A percentile compares a stretch with the other conserved stretches of the same genome.
Conservation (phyloP, 1,284 basidiomycete species). For the Blastosporella zonata region DNA sequence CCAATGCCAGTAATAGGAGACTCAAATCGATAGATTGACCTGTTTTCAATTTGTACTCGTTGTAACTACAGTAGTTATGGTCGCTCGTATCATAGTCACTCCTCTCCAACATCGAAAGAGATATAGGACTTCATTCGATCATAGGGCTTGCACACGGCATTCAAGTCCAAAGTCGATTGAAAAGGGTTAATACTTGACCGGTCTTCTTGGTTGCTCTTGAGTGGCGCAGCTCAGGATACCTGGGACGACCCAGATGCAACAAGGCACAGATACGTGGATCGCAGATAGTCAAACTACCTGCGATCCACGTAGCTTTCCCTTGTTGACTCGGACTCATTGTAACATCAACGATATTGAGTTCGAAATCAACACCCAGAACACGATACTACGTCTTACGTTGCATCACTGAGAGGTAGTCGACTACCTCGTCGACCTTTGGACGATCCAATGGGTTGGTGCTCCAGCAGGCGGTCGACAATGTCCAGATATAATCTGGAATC, state of each 20-base stretch:
- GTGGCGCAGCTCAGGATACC: neutral
- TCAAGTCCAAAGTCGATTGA: no score
- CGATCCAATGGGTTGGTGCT: constrained; percentile 11
- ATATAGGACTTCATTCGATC: no score
- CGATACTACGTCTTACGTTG: constrained; percentile 7
- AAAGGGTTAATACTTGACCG: no score
- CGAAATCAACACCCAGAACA: neutral
- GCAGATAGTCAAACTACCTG: constrained; percentile 9
- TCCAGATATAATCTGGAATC: constrained; percentile 22
- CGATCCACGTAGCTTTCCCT: constrained; percentile 21
- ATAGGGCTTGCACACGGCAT: no score
- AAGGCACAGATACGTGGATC: constrained; percentile 22
- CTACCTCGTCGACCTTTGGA: constrained; percentile 14
- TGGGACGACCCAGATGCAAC: constrained; percentile 24
- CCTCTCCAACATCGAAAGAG: no score
- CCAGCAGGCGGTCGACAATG: constrained; percentile 22
- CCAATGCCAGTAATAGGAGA: no score
- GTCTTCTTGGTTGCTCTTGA: neutral
- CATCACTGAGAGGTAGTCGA: constrained; percentile 7
- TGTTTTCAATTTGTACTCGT: no score
- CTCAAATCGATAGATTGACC: no score
- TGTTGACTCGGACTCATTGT: constrained; percentile 27
- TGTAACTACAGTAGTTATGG: no score
- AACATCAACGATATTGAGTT: constrained; percentile 8
- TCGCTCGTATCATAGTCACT: no score